Base-by-base conservation (phyloP, 2,329 filamentous ascomycete species). In the Alternaria ethzedia region DNA sequence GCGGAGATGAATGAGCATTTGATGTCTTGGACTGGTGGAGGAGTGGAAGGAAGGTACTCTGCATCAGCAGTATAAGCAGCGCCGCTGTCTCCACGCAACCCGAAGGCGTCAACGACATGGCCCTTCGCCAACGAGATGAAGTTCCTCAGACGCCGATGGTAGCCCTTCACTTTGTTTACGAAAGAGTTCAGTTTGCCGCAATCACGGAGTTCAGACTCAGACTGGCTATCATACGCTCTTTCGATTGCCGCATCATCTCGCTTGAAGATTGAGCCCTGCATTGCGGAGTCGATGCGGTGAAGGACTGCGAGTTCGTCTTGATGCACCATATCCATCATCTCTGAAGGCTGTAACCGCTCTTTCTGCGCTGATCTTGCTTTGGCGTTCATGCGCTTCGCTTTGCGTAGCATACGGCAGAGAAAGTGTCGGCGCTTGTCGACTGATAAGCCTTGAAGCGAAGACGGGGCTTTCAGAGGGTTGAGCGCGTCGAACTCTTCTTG, bases 401-500 rank as follows among this genome's bases (percentile, higher is more conserved):
- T 36, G 32, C 32, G 32, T n/a, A 36, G 32, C 32, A 36, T 36
- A 36, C 32, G 32, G 1, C 15, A 36, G 2, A 36, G 32, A 10
- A 36, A 36, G 32, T 36, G 32, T n/a, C 32, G 32, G 8, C 32
- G 32, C 32, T 36, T 36, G 15, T 36, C 32, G 32, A 36, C 32
- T 0, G 32, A 36, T 0, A 36, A 5, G 0, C 7, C 15, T 5
- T 36, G 32, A 5, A 36, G 32, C 32, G 2, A 36, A 36, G 15
- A 2, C 3, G 32, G 32, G 15, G 32, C 32, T 36, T 36, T n/a
- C 4, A 36, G 32, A 5, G 32, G 32, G 1, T 36, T n/a, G 15
- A 36, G 32, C 0, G 32, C 32, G 32, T 36, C 32, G 32, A 36
- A 36, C 2, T 36, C 32, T 36, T 36, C 32, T 5, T 36, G 32